A percentile compares a stretch with the other conserved stretches of the same genome.
Conservation (phyloP, 202 grass and related monocot species). For the Hordeum pubiflorum region DNA sequence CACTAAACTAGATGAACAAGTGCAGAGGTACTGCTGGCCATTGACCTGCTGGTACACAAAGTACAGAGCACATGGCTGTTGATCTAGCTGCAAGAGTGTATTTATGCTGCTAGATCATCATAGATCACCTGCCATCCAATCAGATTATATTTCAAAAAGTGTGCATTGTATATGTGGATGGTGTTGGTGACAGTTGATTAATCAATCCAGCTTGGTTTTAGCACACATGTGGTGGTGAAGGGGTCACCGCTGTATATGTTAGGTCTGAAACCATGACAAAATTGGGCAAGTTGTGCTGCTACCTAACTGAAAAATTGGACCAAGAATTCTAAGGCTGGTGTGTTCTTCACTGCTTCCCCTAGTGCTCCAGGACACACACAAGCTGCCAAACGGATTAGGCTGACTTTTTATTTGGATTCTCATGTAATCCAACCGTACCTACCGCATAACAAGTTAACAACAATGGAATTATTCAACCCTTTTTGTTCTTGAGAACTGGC, state of each 20-base stretch:
- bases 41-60: not conserved
- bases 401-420: not conserved
- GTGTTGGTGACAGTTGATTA: not conserved
- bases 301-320: slow-evolving; percentile 3
- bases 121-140: not conserved
- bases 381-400: slow-evolving; percentile 17
- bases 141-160: not conserved
- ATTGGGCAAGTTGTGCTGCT: not conserved
- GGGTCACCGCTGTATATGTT: not conserved
- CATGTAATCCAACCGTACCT: not conserved
- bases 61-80: not conserved
- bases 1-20: not conserved
- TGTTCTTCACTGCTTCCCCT: slow-evolving; percentile 10
- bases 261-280: slow-evolving; percentile 35
- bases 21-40: not conserved
- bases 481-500: not conserved
- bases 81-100: not conserved
- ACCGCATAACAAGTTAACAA: not conserved
- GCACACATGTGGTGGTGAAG: not conserved
- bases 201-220: not conserved
- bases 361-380: slow-evolving; percentile 1
- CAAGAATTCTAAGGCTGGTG: not conserved
- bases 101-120: not conserved
- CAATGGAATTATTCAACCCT: not conserved
- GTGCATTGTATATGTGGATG: not conserved